A percentile compares a stretch with the other conserved stretches of the same genome.
Evolutionary conservation across 768 basidiomycete genomes (phyloP).

Genomic region (Tricholoma sp.): DNA sequence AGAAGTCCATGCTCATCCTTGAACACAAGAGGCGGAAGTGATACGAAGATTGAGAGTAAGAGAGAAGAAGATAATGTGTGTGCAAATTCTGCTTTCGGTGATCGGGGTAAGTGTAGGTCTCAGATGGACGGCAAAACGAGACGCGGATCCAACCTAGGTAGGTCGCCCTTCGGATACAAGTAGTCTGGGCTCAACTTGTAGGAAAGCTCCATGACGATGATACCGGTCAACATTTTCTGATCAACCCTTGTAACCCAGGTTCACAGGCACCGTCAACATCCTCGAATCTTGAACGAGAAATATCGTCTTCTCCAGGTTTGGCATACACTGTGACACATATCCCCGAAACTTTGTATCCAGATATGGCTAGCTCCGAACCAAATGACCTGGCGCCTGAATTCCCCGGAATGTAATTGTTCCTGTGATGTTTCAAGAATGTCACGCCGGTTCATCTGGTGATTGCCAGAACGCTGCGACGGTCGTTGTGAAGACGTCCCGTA

Average conservation of each 20-base stretch:
- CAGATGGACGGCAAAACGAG: slow-evolving; percentile 42
- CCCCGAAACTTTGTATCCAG: slow-evolving; percentile 42
- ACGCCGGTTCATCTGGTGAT: slow-evolving; percentile 24
- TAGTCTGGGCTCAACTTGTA: slow-evolving; percentile 6
- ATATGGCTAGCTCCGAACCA: slow-evolving; percentile 45
- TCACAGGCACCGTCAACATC: slow-evolving; percentile 42
- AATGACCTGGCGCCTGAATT: slow-evolving; percentile 30
- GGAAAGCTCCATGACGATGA: slow-evolving; percentile 20
- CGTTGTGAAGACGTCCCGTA: slow-evolving; percentile 11
- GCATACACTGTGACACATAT: slow-evolving; percentile 22
- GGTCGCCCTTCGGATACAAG: neutral
- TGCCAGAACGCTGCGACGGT: slow-evolving; percentile 29
- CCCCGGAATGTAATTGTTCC: slow-evolving; percentile 25
- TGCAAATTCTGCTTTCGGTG: slow-evolving; percentile 28
- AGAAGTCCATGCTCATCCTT: slow-evolving; percentile 24
- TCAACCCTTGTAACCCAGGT: slow-evolving; percentile 39
- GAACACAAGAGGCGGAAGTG: slow-evolving; percentile 9
- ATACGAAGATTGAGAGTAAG: slow-evolving; percentile 12
- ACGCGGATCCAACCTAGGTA: slow-evolving; percentile 34
- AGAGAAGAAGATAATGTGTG: slow-evolving; percentile 6
- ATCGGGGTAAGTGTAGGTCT: slow-evolving; percentile 39
- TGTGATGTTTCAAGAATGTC: slow-evolving; percentile 31
- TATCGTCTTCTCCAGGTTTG: slow-evolving; percentile 35
- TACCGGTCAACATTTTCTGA: slow-evolving; percentile 30
- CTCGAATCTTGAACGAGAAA: slow-evolving; percentile 45